Conservation (phyloP, 2,329 filamentous ascomycete genomes). For the Chaetomiaceae sp. region DNA sequence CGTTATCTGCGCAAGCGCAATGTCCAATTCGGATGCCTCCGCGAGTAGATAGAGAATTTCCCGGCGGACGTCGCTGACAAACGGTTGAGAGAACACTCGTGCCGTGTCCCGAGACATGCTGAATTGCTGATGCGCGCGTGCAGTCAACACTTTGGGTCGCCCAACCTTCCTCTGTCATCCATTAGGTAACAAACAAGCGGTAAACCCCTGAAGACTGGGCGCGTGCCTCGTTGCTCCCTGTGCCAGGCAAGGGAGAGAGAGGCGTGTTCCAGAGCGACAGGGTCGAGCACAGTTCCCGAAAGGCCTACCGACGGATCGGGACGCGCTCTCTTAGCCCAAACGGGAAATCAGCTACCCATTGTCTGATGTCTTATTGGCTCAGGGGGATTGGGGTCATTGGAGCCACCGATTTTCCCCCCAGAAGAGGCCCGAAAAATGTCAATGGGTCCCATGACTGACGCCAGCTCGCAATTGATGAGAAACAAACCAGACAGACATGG, state of each 20-base stretch:
- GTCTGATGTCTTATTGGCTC: conserved; percentile 16
- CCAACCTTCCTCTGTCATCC: not conserved
- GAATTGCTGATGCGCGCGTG: too few species aligned
- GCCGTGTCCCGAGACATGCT: conserved; percentile 11
- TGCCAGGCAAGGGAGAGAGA: conserved; percentile 3
- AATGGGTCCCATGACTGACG: conserved; percentile 5
- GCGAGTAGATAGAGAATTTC: conserved; percentile 9
- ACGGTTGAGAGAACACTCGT: not conserved
- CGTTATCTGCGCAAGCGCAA: too few species aligned
- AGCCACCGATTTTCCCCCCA: conserved; percentile 9
- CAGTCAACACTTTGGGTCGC: not conserved
- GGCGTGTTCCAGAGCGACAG: not conserved
- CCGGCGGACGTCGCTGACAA: not conserved
- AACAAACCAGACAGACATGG: not conserved
- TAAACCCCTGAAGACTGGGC: conserved; percentile 4
- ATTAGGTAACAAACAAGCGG: conserved; percentile 17
- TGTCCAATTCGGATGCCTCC: too few species aligned
- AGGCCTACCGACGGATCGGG: conserved; percentile 19
- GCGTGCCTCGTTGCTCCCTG: conserved; percentile 7
- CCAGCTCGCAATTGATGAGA: not conserved
- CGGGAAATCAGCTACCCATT: conserved; percentile 13
- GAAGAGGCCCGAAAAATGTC: not conserved
- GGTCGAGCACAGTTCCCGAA: conserved; percentile 14
- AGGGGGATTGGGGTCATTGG: not conserved
- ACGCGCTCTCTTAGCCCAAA: conserved; percentile 18